These are phyloP conservation scores for Volutella citrinella DNA, from an alignment of 2,329 filamentous ascomycete species.

Conservation along the genomic window DNA sequence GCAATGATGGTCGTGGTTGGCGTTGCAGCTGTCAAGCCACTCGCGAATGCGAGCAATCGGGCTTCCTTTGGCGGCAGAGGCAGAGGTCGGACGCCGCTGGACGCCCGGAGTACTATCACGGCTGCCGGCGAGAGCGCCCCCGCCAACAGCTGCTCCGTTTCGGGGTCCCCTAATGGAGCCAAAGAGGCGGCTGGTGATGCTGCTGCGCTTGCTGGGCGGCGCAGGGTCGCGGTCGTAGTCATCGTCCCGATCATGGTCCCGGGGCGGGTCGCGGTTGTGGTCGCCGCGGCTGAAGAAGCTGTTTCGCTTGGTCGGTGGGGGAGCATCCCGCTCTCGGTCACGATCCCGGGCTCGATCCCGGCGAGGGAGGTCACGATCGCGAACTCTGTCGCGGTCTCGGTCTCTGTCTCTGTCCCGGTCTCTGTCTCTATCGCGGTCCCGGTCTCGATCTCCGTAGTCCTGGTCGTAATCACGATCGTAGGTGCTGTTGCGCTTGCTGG, in stretches of 20 bases:
- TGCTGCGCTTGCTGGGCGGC: conserved; percentile 36
- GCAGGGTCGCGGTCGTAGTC: too few relatives aligned
- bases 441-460: conserved; percentile 4
- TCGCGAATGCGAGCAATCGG: conserved; percentile 38
- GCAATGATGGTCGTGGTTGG: conserved; percentile 41
- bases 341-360: conserved; percentile 11
- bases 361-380: conserved; percentile 11
- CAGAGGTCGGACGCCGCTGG: conserved; percentile 28
- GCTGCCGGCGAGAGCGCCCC: neutral
- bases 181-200: conserved; percentile 38
- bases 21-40: conserved; percentile 43
- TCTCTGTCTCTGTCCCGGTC: too few relatives aligned
- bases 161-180: conserved; percentile 32
- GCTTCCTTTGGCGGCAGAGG: conserved; percentile 29
- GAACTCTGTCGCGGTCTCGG: conserved; percentile 8
- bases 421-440: conserved; percentile 3
- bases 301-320: too few relatives aligned
- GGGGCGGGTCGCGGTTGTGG: conserved; percentile 4
- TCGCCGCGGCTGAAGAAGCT: too few relatives aligned
- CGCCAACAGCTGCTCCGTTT: conserved; percentile 19
- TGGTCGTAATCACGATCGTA: conserved; percentile 5
- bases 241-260: conserved; percentile 25
- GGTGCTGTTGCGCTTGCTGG: too few relatives aligned
- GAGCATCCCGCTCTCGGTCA: conserved; percentile 11
- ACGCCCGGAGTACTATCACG: conserved; percentile 14